Base-by-base conservation (phyloP, 176 grass and related monocot genomes). In the bread wheat (Triticum aestivum) region DNA sequence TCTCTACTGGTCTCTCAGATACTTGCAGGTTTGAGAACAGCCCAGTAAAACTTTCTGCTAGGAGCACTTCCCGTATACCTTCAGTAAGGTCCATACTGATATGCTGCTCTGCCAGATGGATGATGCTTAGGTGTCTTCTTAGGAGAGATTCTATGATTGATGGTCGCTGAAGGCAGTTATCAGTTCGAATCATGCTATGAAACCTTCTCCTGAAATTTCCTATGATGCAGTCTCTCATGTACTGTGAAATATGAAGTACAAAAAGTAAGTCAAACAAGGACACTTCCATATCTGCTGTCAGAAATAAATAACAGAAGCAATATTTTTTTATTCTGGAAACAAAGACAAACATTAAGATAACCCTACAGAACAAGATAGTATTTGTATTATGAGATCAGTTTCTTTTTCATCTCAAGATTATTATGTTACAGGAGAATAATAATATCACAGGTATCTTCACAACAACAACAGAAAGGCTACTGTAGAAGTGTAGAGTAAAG, bases 31-130 rank as follows among this genome's bases (percentile, higher is more conserved):
- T 92, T 35, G 91, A 88, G 94, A 94, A 86, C 61, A 92, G 88
- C 17, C 93, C 96, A 65, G 81, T 92, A 89, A 92, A 98, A 74
- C 91, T 94, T 75, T 98, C 96, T 47, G 86, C 75, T 71, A 98
- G 75, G 69, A 98, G 78, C 62, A 98, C 92, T 93, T 98, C 93
- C 70, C 91, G 87, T 78, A 98, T 86, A 71, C 96, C 96, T 94
- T 98, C 93, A 84, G 93, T 95, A 82, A 98, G 90, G 84, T 98
- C 96, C 96, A 98, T 98, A 88, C 96, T 98, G 66, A 98, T 96
- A 85, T 98, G 96, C 82, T 98, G 96, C 75, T 98, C 96, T 67
- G 91, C 88, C 58, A 98, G 87, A 90, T 95, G 96, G 33, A 98
- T 90, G 65, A 98, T 96, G 88, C 92, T 89, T 18, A 98, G 77